A percentile compares a stretch with the other conserved stretches of the same genome.
Conservation (phyloP, 306 rosid genomes). For the Ceratonia siliqua region DNA sequence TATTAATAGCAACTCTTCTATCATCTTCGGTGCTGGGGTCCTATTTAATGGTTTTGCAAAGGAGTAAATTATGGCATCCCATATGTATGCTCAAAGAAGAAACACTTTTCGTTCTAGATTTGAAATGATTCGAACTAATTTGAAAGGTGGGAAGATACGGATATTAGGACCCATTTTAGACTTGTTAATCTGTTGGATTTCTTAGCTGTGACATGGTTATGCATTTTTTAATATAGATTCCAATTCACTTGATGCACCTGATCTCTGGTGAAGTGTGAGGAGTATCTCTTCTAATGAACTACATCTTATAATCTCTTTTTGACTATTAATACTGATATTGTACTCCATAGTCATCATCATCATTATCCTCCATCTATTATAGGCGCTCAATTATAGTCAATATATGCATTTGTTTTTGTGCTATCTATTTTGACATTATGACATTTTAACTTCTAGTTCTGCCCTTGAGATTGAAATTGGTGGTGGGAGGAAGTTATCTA, state of each 20-base stretch:
- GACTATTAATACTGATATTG: slow-evolving; percentile 4
- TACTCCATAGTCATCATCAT: slow-evolving; percentile 1
- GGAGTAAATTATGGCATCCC: not conserved
- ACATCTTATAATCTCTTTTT: not conserved
- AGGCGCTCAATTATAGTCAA: not conserved
- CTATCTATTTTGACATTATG: slow-evolving; percentile 40
- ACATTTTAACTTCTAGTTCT: slow-evolving; percentile 57
- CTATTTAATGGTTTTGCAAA: not conserved
- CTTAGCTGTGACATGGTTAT: slow-evolving; percentile 9
- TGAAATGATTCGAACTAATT: not conserved
- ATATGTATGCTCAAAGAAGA: not conserved
- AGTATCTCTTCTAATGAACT: slow-evolving; percentile 5
- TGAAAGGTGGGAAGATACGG: slow-evolving; percentile 12
- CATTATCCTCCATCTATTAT: slow-evolving; percentile 21
- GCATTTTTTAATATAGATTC: not conserved
- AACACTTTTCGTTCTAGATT: too few species aligned
- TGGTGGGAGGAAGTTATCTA: slow-evolving; percentile 92
- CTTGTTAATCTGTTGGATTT: not conserved
- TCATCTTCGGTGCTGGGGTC: not conserved
- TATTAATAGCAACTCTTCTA: not conserved
- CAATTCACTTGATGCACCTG: not conserved
- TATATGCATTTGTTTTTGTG: slow-evolving; percentile 5
- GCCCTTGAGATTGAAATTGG: slow-evolving; percentile 93
- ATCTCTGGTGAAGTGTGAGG: not conserved
- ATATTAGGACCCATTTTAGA: slow-evolving; percentile 1